These are phyloP conservation scores for Aureobasidium sp. DNA, from an alignment of 2,329 filamentous ascomycete species.

Conservation along the genomic window DNA sequence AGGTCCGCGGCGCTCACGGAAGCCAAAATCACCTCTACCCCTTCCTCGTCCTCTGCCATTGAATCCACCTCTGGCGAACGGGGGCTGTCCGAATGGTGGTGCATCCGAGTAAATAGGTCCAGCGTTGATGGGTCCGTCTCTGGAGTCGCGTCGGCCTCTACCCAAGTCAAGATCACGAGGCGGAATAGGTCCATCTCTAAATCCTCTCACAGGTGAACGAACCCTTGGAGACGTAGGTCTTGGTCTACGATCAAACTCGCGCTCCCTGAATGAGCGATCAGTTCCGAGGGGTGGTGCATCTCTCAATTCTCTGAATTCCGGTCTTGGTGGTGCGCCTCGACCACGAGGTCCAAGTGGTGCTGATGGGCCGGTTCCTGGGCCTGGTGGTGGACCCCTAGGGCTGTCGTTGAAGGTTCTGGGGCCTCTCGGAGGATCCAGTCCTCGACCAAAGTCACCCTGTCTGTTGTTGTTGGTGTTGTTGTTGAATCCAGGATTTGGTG, in stretches of 20 bases:
- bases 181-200: conserved; percentile 49
- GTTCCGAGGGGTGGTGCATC: conserved; percentile 50
- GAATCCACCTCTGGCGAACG: conserved; percentile 46
- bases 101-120: conserved; percentile 63
- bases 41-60: conserved; percentile 43
- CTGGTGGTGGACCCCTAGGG: conserved; percentile 26
- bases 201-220: conserved; percentile 52
- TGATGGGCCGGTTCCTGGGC: conserved; percentile 21
- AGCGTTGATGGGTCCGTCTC: conserved; percentile 64
- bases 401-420: conserved; percentile 70
- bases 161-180: conserved; percentile 58
- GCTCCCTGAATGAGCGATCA: conserved; percentile 47
- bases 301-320: conserved; percentile 54
- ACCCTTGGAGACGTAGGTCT: conserved; percentile 54
- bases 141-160: conserved; percentile 57
- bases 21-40: conserved; percentile 44
- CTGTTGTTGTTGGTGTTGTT: conserved; percentile 20
- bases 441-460: conserved; percentile 20
- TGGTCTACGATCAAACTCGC: conserved; percentile 45
- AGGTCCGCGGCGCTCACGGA: conserved; percentile 38
- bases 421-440: conserved; percentile 62
- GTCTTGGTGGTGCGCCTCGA: conserved; percentile 46
- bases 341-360: conserved; percentile 47
- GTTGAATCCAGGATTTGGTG: conserved; percentile 23
- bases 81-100: conserved; percentile 45